Evolutionary conservation across 2,329 filamentous ascomycete genomes (phyloP), one percentile per base, ranked within the genome.

Genomic region (Beauveria australis): DNA sequence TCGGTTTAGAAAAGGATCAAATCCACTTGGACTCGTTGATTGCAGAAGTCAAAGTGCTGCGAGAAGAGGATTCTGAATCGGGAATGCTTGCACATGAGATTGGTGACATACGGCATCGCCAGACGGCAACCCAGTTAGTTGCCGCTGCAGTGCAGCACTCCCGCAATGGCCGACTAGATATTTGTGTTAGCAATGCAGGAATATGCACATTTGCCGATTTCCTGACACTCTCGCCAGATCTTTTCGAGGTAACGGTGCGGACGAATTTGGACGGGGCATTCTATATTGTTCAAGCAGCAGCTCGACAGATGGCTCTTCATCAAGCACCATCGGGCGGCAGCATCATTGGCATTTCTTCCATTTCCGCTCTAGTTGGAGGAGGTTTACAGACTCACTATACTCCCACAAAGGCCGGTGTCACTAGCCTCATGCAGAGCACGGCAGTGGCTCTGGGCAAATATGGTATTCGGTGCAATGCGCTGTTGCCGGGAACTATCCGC

Each of bases 201-300:
- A 83, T 96, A 62, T 96, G 91, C 78, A 83, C 89, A 64, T 97
- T 97, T 74, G 87, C 88, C 62, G 89, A 95, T 66, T 95, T 97
- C 70, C 75, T 97, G 26, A 85, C 88, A 22, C 81, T 96, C 48
- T 79, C 84, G 10, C 81, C 85, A 1, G 82, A 87, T 61, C 84
- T 95, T 59, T 89, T 92, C 69, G 76, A 82, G 63, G 78, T 80
- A 59, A 95, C 91, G 3, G 78, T 95, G 46, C 78, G 82, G 43
- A 93, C 89, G 54, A 96, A 96, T 75, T 85, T 96, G 65, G 86
- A 88, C 66, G 92, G 92, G 49, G 89, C 91, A n/a, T 96, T 95
- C 77, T 92, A 92, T 76, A 82, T 89, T 41, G 87, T 89, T 24
- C 92, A 96, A 78, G 89, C 91, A 0, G 92, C 91, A 2, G 91